Conservation (phyloP, 169 alveolate species). For the Plasmodium falciparum region DNA sequence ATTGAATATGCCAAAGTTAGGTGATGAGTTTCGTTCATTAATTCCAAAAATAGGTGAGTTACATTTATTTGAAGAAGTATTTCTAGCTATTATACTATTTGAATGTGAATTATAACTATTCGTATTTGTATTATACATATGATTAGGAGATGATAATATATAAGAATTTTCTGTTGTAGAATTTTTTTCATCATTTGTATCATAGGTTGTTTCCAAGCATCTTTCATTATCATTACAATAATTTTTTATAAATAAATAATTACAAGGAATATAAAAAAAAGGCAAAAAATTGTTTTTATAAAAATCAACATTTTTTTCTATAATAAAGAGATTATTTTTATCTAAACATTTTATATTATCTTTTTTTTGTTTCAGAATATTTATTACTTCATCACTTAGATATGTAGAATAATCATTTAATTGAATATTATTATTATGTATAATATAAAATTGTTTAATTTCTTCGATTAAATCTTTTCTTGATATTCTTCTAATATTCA, state of each 20-base stretch:
- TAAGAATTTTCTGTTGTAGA: slow-evolving; percentile 24
- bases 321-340: slow-evolving; percentile 4
- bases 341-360: slow-evolving; percentile 7
- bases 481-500: slow-evolving; percentile 68
- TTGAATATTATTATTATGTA: slow-evolving; percentile 48
- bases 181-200: slow-evolving; percentile 44
- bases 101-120: slow-evolving; percentile 20
- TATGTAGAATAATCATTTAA: slow-evolving; percentile 43
- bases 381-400: slow-evolving; percentile 42
- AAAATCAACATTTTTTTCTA: slow-evolving; percentile 1
- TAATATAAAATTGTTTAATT: slow-evolving; percentile 65
- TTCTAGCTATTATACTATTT: slow-evolving; percentile 26
- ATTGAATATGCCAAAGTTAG: slow-evolving; percentile 51
- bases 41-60: slow-evolving; percentile 56
- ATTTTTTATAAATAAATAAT: slow-evolving; percentile 51
- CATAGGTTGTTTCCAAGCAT: background rate
- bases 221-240: slow-evolving; percentile 22
- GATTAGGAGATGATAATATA: slow-evolving; percentile 16
- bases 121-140: slow-evolving; percentile 20
- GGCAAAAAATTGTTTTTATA: slow-evolving; percentile 5
- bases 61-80: slow-evolving; percentile 24
- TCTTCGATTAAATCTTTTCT: slow-evolving; percentile 36
- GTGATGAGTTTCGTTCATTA: slow-evolving; percentile 38
- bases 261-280: slow-evolving; percentile 63
- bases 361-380: slow-evolving; percentile 17